Conservation (phyloP, 257 asterid genomes). For the Plectranthus barbatus region DNA sequence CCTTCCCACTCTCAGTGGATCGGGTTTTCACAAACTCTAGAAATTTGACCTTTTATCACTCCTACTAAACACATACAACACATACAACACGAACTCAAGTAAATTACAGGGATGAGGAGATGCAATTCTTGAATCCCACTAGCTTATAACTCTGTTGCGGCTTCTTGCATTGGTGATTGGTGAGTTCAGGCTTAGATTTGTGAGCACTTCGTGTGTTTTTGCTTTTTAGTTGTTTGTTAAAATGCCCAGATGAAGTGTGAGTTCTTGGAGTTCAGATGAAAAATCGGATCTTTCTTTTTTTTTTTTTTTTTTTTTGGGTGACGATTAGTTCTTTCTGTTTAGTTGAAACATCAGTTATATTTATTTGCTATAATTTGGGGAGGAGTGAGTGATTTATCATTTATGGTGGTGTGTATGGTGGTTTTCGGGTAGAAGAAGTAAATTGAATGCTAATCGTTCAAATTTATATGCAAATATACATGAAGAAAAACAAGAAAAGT, state of each 20-base stretch:
- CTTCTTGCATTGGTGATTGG: slow-evolving; percentile 15
- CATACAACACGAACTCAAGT: background rate
- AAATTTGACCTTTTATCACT: background rate
- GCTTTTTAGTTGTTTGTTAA: slow-evolving; percentile 6
- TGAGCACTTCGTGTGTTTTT: background rate
- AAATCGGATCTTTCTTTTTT: background rate
- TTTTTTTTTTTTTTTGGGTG: too few species aligned
- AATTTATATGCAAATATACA: background rate
- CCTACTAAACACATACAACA: too few species aligned
- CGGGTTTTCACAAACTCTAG: slow-evolving; percentile 9
- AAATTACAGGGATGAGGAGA: background rate
- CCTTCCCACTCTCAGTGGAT: slow-evolving; percentile 10
- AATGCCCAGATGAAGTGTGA: slow-evolving; percentile 10
- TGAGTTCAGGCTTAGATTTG: background rate
- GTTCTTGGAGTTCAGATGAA: background rate
- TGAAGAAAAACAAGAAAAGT: background rate
- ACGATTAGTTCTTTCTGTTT: too few species aligned
- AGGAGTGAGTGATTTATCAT: background rate
- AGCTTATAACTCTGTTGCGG: background rate
- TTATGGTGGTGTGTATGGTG: background rate
- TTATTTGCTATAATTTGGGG: background rate
- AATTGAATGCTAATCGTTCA: background rate
- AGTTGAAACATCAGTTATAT: too few species aligned
- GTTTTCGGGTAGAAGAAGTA: background rate
- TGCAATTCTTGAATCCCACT: background rate